phyloP scores from a whole-genome alignment of 208 protist genomes.

The Wallacemonas rigidus region DNA sequence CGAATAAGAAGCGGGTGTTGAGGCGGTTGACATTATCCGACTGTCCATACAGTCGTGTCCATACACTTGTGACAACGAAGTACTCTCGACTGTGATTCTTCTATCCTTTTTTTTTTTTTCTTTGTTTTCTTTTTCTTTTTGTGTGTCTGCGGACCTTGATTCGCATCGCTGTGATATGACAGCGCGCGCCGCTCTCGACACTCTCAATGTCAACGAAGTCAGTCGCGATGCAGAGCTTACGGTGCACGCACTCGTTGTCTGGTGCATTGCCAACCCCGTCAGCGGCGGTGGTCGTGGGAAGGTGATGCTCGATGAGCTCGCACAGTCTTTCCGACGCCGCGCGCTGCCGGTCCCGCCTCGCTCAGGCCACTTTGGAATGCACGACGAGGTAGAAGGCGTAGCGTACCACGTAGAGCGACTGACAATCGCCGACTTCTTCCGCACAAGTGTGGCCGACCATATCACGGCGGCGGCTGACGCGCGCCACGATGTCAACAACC shows the following conservation, averaged over 20 bases:
- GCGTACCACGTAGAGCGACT: conserved; percentile 1
- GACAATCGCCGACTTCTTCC: neutral
- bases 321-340: neutral
- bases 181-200: no score
- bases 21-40: no score
- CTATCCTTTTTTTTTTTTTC: neutral
- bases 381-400: neutral
- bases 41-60: no score
- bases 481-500: neutral
- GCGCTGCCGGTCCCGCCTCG: neutral
- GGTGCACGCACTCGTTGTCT: conserved; percentile 22
- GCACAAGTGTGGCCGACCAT: neutral
- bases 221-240: no score
- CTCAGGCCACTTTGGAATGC: neutral
- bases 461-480: neutral
- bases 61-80: no score
- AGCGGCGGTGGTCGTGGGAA: conserved; percentile 52
- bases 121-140: neutral
- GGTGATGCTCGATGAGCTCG: conserved; percentile 5
- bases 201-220: no score
- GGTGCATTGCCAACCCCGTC: conserved; percentile 64
- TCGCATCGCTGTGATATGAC: no score
- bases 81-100: neutral
- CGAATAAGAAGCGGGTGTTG: no score
- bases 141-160: no score